Percentiles rank a stretch among this genome's conserved stretches.
phyloP scores from a whole-genome alignment of 2,329 filamentous ascomycete species.

The Cladosporium sp. region DNA sequence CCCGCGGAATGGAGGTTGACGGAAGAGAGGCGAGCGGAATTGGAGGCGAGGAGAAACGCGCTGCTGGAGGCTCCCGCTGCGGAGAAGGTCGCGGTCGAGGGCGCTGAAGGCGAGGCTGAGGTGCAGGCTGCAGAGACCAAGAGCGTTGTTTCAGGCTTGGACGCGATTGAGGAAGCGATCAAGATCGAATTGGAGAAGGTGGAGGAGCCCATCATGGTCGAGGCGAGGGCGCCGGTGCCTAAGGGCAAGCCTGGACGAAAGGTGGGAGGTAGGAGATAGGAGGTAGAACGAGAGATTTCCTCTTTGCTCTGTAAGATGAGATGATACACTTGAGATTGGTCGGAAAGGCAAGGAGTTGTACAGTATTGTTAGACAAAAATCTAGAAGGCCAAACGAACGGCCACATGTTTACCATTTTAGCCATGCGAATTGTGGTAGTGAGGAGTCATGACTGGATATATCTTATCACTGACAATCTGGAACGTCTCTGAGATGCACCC shows the following conservation, averaged over 20 bases:
- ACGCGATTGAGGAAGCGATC: constrained; percentile 26
- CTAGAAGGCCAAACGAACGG: neutral
- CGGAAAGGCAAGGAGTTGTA: no score
- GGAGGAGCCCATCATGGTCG: constrained; percentile 29
- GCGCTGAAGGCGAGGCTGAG: constrained; percentile 1
- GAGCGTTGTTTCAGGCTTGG: constrained; percentile 20
- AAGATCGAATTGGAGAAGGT: constrained; percentile 21
- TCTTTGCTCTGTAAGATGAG: no score
- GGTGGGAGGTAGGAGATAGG: no score
- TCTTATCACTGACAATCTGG: no score
- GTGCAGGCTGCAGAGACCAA: constrained; percentile 1
- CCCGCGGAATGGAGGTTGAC: constrained; percentile 81
- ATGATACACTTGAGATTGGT: no score
- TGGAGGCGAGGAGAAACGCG: constrained; percentile 57
- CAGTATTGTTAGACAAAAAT: constrained; percentile 12
- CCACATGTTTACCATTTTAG: no score
- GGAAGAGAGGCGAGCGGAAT: constrained; percentile 57
- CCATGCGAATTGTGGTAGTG: no score
- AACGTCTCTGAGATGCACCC: no score
- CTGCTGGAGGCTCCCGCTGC: constrained; percentile 35
- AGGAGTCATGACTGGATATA: no score
- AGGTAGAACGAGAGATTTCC: no score
- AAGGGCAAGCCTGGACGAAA: no score
- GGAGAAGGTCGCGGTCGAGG: constrained; percentile 11
- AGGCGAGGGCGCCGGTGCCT: constrained; percentile 25